Evolutionary conservation across 805 yeast species (phyloP), one percentile per base, ranked within the genome.

Genomic region (Starmerella stigmatis): DNA sequence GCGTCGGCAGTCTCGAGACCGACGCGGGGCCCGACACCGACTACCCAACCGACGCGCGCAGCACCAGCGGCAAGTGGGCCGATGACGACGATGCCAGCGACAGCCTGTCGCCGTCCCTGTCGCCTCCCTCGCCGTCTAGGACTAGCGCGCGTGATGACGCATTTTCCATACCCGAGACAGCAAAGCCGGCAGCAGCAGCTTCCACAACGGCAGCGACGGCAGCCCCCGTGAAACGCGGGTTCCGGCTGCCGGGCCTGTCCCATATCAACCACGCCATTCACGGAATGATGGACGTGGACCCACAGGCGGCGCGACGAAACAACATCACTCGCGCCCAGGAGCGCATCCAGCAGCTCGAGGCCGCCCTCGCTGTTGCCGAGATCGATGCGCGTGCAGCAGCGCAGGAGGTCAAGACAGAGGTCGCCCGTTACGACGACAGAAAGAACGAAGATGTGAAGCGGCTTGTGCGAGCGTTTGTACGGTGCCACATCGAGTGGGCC

Each of bases 271-370:
- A 60, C 32, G 71, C 73, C 11, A 60, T 73, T 33, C 79, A 75
- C 54, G 81, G 78, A 38, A 73, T 79, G 37, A 75, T 79, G 54
- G 83, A 79, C 48, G 74, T 72, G 27, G 80, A 79, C 52, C 83
- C 85, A 0, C 81, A 77, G 46, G 65, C 73, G n/a, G 69, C 79
- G 2, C 66, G 84, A 16, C 72, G 78, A 43, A 76, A 71, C 41
- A 67, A 63, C 50, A 64, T 70, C 40, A 67, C 67, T 7, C 69
- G 66, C 61, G 65, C 69, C 9, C 60, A 63, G 37, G 71, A 66
- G 43, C 72, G 68, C 47, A 72, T 79, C 22, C 53, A 63, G 12
- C 70, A 68, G 42, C 63, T 75, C 43, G 71, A 71, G 48, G 71
- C 65, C 28, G 78, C 79, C 21, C 68, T 76, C n/a, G 58, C 57